Percentiles rank a stretch among this genome's conserved stretches.
phyloP scores from a whole-genome alignment of 176 grass and related monocot genomes.

The Oryza rufipogon region DNA sequence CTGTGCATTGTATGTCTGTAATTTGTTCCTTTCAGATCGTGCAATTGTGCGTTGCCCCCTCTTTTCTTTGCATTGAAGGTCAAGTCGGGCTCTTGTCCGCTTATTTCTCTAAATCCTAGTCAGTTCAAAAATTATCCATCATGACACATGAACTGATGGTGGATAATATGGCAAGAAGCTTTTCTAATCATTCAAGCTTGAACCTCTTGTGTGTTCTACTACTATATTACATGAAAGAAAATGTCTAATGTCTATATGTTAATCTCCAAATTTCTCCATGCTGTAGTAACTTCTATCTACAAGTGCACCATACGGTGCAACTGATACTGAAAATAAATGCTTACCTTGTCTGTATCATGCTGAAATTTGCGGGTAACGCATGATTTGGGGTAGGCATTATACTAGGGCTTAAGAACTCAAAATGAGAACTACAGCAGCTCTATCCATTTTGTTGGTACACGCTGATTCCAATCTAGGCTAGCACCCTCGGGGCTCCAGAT shows the following conservation, averaged over 20 bases:
- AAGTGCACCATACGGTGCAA: background rate
- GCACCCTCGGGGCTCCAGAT: background rate
- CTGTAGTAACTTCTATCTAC: background rate
- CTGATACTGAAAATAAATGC: background rate
- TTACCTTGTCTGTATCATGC: background rate
- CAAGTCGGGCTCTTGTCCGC: slow-evolving; percentile 5
- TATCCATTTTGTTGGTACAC: background rate
- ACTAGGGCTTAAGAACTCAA: background rate
- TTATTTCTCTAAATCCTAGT: slow-evolving; percentile 17
- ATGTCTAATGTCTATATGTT: background rate
- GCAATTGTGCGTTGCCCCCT: slow-evolving; percentile 18
- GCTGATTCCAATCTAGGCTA: background rate
- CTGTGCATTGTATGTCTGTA: slow-evolving; percentile 27
- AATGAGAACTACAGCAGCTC: background rate
- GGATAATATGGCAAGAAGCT: slow-evolving; percentile 26
- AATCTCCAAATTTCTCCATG: background rate
- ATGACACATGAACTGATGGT: slow-evolving; percentile 29
- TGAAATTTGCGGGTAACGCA: background rate
- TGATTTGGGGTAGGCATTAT: background rate
- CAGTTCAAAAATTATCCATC: slow-evolving; percentile 23
- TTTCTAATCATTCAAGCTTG: background rate
- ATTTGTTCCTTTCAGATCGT: slow-evolving; percentile 7
- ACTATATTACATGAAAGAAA: background rate
- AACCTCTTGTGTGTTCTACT: background rate
- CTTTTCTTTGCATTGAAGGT: slow-evolving; percentile 12